phyloP scores from a whole-genome alignment of 1,139 yeast genomes.

The Blastobotrys arbuscula region DNA sequence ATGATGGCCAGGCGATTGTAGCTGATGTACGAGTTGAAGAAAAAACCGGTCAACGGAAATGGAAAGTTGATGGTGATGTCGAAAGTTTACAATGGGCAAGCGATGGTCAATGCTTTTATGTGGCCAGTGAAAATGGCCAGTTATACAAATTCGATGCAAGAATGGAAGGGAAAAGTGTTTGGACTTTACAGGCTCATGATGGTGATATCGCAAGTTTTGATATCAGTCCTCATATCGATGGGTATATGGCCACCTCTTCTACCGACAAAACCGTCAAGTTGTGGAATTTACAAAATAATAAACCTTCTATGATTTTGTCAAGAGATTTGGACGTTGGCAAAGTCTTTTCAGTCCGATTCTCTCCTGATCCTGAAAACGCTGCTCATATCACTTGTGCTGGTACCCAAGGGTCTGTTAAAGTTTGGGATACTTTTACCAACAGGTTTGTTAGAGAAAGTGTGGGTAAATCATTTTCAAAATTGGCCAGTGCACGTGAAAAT shows the following conservation, averaged over 20 bases:
- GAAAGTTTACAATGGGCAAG: slow-evolving; percentile 71
- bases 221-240: slow-evolving; percentile 61
- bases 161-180: slow-evolving; percentile 57
- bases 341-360: slow-evolving; percentile 76
- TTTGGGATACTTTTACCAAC: slow-evolving; percentile 91
- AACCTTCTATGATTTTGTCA: slow-evolving; percentile 85
- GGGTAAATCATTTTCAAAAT: slow-evolving; percentile 49
- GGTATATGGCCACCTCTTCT: slow-evolving; percentile 80
- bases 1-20: slow-evolving; percentile 73
- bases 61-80: slow-evolving; percentile 69
- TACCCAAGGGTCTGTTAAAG: slow-evolving; percentile 71
- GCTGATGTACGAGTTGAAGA: slow-evolving; percentile 82
- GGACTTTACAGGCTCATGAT: slow-evolving; percentile 98
- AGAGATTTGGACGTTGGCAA: slow-evolving; percentile 95
- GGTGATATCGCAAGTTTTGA: slow-evolving; percentile 83
- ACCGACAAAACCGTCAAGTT: slow-evolving; percentile 71
- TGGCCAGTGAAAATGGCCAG: slow-evolving; percentile 90
- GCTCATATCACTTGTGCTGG: slow-evolving; percentile 89
- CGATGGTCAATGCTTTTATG: slow-evolving; percentile 63
- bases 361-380: slow-evolving; percentile 81
- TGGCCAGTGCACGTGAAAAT: slow-evolving; percentile 46
- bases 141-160: slow-evolving; percentile 87
- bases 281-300: slow-evolving; percentile 57
- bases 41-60: slow-evolving; percentile 47
- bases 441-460: slow-evolving; percentile 68